Evolutionary conservation across 805 yeast species (phyloP).

Genomic region (Pichia insulana): DNA sequence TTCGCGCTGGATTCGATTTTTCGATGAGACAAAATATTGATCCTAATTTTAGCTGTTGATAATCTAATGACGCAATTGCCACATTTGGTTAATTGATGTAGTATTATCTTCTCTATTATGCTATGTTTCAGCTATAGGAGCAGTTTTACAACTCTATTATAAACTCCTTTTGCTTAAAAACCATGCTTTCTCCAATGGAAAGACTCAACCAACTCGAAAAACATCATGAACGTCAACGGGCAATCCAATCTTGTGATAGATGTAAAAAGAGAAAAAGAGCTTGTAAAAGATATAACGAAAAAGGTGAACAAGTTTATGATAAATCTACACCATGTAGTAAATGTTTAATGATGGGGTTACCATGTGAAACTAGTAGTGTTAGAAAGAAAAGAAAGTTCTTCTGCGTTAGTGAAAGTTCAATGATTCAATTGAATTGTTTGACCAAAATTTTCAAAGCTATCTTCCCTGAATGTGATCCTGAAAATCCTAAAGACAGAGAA

Average conservation of each 20-base stretch:
- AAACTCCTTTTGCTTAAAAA: no score
- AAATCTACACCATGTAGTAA: conserved; percentile 22
- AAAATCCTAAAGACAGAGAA: conserved; percentile 28
- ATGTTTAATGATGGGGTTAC: conserved; percentile 20
- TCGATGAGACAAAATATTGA: no score
- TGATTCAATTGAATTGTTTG: conserved; percentile 29
- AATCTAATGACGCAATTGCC: no score
- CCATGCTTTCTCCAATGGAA: neutral
- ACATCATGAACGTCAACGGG: conserved; percentile 14
- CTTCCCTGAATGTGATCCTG: conserved; percentile 30
- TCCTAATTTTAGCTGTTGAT: no score
- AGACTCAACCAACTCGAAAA: no score
- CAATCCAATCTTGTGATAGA: conserved; percentile 30
- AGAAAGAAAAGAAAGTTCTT: conserved; percentile 27
- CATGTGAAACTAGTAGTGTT: conserved; percentile 26
- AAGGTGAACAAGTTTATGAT: conserved; percentile 17
- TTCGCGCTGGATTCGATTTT: no score
- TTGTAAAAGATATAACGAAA: conserved; percentile 22
- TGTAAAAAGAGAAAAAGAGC: conserved; percentile 30
- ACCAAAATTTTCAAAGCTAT: conserved; percentile 25
- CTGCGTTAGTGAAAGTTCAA: conserved; percentile 27
- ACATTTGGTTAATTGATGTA: no score
- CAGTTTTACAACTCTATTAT: no score
- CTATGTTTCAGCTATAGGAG: no score
- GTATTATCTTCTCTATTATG: no score